phyloP scores from a whole-genome alignment of 176 grass and related monocot genomes.

The Juncus effusus region DNA sequence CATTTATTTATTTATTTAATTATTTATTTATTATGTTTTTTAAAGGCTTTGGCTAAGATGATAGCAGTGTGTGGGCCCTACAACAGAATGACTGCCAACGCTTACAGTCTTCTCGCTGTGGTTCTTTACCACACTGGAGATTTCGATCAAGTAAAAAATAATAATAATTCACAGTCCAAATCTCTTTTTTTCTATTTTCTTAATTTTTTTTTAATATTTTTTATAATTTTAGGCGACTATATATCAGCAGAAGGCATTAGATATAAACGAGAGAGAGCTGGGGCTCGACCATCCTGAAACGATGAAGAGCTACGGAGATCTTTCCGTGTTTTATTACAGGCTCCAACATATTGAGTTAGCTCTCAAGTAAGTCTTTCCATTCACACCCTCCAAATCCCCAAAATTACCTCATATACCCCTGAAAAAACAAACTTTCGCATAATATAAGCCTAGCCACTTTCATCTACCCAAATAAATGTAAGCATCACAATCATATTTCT shows the following conservation, averaged over 20 bases:
- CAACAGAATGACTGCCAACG: conserved; percentile 89
- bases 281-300: conserved; percentile 99
- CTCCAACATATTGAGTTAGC: conserved; percentile 99
- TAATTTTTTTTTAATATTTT: conserved; percentile 25
- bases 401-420: not conserved
- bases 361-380: conserved; percentile 68
- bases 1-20: conserved; percentile 24
- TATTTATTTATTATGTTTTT: conserved; percentile 20
- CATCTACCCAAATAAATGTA: too few species aligned
- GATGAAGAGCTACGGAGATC: conserved; percentile 98
- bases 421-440: not conserved
- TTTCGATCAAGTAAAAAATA: conserved; percentile 77
- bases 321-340: conserved; percentile 99
- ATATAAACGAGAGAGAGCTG: conserved; percentile 97
- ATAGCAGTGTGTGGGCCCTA: conserved; percentile 90
- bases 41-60: conserved; percentile 91
- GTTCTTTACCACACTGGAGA: conserved; percentile 99
- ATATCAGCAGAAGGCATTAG: conserved; percentile 97
- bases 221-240: conserved; percentile 64
- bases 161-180: not conserved
- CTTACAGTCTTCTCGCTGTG: conserved; percentile 96
- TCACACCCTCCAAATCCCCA: too few species aligned
- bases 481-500: too few species aligned
- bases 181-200: not conserved
- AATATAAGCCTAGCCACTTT: too few species aligned